Percentiles rank a stretch among this genome's conserved stretches.
Evolutionary conservation across 257 asterid species (phyloP).

Genomic region (Catharanthus roseus): DNA sequence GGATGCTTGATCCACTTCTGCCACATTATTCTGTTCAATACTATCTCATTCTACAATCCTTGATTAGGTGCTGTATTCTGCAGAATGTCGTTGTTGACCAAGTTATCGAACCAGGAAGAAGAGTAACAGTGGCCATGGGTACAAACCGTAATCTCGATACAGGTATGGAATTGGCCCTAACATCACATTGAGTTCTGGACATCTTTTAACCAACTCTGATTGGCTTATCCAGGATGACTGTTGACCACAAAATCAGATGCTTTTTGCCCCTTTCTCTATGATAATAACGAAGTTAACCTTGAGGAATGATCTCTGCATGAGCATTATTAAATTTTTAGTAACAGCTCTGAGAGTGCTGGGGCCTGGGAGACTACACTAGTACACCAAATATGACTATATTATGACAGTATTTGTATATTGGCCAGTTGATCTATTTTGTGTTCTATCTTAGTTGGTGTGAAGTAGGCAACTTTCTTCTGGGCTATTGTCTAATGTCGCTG

Average conservation of each 20-base stretch:
- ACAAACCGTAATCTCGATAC: conserved; percentile 57
- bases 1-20: not conserved
- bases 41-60: not conserved
- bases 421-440: not conserved
- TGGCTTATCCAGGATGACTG: not conserved
- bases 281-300: not conserved
- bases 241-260: not conserved
- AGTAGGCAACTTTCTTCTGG: not conserved
- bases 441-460: not conserved
- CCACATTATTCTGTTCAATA: not conserved
- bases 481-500: not conserved
- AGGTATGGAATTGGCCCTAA: conserved; percentile 37
- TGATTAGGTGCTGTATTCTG: conserved; percentile 21
- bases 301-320: not conserved
- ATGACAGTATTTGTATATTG: not conserved
- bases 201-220: not conserved
- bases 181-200: not conserved
- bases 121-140: conserved; percentile 96
- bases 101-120: conserved; percentile 70
- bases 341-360: not conserved
- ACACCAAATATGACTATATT: not conserved
- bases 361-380: not conserved
- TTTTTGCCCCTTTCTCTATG: not conserved
- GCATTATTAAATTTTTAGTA: not conserved
- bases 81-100: conserved; percentile 67